Conservation (phyloP, 2,329 filamentous ascomycete species). For the Coniella vitis region DNA sequence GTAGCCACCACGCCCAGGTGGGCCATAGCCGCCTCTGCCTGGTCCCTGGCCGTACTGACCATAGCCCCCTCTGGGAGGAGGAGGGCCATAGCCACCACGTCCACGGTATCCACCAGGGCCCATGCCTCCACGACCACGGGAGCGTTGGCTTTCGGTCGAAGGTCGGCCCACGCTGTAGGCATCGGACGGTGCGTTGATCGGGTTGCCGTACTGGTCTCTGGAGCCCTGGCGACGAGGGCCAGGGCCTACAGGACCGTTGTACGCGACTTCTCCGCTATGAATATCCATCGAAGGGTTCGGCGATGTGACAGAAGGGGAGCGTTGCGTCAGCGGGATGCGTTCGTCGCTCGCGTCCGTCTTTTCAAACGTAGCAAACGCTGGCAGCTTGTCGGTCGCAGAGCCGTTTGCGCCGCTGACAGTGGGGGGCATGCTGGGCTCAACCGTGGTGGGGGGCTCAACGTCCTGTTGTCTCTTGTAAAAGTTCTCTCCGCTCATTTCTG, state of each 20-base stretch:
- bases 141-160: slow-evolving; percentile 41
- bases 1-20: slow-evolving; percentile 26
- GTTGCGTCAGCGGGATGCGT: slow-evolving; percentile 60
- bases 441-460: slow-evolving; percentile 32
- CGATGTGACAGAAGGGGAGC: slow-evolving; percentile 53
- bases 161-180: slow-evolving; percentile 40
- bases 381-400: slow-evolving; percentile 36
- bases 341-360: slow-evolving; percentile 62
- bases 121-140: slow-evolving; percentile 46
- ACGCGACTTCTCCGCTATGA: slow-evolving; percentile 29
- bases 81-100: background rate
- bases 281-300: slow-evolving; percentile 38
- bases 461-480: slow-evolving; percentile 68
- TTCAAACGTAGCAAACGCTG: slow-evolving; percentile 60
- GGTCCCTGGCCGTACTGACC: slow-evolving; percentile 36
- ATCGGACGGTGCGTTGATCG: slow-evolving; percentile 35
- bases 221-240: slow-evolving; percentile 33
- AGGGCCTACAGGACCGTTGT: slow-evolving; percentile 24
- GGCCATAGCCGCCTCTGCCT: slow-evolving; percentile 41
- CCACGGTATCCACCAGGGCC: slow-evolving; percentile 17
- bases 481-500: slow-evolving; percentile 93
- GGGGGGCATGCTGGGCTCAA: slow-evolving; percentile 55
- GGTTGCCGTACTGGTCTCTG: slow-evolving; percentile 60
- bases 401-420: slow-evolving; percentile 50
- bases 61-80: background rate